These are phyloP conservation scores for Ceriops zippeliana DNA, from an alignment of 345 rosid species.

Conservation along the genomic window DNA sequence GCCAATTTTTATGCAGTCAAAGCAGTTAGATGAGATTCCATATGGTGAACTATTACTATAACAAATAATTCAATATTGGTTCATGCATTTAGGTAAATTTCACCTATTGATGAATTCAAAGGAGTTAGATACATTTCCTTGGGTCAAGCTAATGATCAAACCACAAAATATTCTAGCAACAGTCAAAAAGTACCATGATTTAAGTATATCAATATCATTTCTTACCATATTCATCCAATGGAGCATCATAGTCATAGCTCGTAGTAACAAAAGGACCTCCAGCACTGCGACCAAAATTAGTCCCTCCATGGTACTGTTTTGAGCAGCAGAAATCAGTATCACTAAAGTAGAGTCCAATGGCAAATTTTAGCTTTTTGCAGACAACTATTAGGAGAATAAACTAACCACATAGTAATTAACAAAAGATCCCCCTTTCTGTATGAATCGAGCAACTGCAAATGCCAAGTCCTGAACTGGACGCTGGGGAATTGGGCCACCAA, in stretches of 20 bases:
- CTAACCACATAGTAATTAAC: conserved; percentile 93
- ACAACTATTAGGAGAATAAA: background rate
- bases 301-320: conserved; percentile 95
- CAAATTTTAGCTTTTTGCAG: background rate
- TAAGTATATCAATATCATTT: conserved; percentile 1
- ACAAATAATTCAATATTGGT: background rate
- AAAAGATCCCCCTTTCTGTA: conserved; percentile 97
- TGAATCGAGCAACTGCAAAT: conserved; percentile 87
- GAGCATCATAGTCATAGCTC: conserved; percentile 97
- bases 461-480: conserved; percentile 99
- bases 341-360: background rate
- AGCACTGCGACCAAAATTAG: conserved; percentile 95
- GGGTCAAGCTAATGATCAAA: background rate
- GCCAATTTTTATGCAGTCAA: background rate
- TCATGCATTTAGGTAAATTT: background rate
- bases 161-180: background rate
- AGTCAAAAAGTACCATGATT: background rate
- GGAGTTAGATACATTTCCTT: conserved; percentile 21
- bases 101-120: background rate
- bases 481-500: conserved; percentile 87
- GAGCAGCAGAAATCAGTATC: conserved; percentile 12
- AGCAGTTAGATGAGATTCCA: background rate
- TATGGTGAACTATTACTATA: background rate
- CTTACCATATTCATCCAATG: conserved; percentile 95
- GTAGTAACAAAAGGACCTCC: conserved; percentile 98